Base-by-base conservation (phyloP, 352 stramenopile species). In the Phytophthora pisi region DNA sequence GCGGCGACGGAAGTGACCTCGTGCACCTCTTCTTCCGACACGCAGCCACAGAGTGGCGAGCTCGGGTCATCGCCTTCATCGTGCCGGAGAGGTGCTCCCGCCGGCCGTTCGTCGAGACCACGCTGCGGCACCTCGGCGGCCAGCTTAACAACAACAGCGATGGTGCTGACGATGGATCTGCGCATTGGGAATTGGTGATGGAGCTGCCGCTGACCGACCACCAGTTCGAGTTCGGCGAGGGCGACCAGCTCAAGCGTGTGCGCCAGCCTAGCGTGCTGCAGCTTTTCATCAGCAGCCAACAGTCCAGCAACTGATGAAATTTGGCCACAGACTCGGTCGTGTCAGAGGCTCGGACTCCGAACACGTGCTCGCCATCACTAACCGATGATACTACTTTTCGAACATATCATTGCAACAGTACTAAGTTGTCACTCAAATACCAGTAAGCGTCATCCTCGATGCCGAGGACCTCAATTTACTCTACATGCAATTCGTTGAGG, bases 241-340 rank as follows among this genome's bases (percentile, higher is more conserved):
- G 67, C 26, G 55, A 70, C 9, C 55, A 38, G 2, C 54, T 71
- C 58, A 82, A 89, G 59, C 75, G 60, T n/a, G 79, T 94, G 31
- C 82, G 80, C 40, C 85, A 94, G 64, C 86, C 86, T 16, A 92
- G 82, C 40, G 68, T 75, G 15, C 69, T 94, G 49, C 68, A 85
- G 50, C n/a, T 90, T 15, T 87, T 74, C 51, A 46, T 26, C 9
- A 15, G 40, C 36, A 28, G 15, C 23, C 15, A 53, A 7, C 47
- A 51, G 49, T 3, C 31, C 31, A 45, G 11, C 13, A 16, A 45
- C 15, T 13, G 38, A 45, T 45, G 38, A 42, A 18, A 45, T 45
- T 11, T 5, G 15, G 38, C 38, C 38, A 45, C 15, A 20, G 13
- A 45, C 13, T 45, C 8, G 38, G 5, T 8, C 38, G 13, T 45